A percentile compares a stretch with the other conserved stretches of the same genome.
Evolutionary conservation across 768 basidiomycete species (phyloP).

Genomic region (Galerina marginata): DNA sequence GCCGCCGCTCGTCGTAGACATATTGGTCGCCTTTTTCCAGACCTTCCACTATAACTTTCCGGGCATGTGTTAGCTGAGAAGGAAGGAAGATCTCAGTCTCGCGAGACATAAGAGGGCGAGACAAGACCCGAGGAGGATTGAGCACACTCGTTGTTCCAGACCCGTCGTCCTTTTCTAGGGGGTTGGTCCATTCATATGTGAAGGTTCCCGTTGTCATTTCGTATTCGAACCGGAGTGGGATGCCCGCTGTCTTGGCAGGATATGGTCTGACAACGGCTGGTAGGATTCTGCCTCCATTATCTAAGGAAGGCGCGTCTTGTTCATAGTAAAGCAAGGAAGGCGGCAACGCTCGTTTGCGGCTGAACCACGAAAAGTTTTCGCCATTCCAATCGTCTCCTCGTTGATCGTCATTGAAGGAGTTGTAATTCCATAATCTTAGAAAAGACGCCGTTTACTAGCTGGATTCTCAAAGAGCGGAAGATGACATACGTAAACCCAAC

Average conservation of each 20-base stretch:
- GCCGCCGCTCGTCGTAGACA: conserved; percentile 64
- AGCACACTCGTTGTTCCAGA: conserved; percentile 25
- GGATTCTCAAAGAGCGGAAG: neutral
- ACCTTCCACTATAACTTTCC: conserved; percentile 64
- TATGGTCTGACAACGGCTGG: conserved; percentile 87
- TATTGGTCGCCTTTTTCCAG: conserved; percentile 56
- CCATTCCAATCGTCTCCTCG: conserved; percentile 92
- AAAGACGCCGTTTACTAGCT: neutral
- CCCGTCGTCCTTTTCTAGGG: conserved; percentile 18
- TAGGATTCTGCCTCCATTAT: conserved; percentile 83
- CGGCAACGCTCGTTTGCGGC: conserved; percentile 60
- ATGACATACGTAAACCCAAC: conserved; percentile 84
- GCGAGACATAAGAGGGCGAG: conserved; percentile 47
- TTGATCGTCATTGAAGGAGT: conserved; percentile 81
- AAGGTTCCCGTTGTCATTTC: conserved; percentile 78
- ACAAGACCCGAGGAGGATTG: conserved; percentile 45
- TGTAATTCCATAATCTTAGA: conserved; percentile 91
- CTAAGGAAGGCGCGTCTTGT: conserved; percentile 71
- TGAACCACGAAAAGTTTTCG: conserved; percentile 98
- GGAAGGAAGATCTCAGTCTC: conserved; percentile 90
- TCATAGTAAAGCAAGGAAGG: conserved; percentile 58
- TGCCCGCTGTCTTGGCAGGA: conserved; percentile 87
- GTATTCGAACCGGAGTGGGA: conserved; percentile 76
- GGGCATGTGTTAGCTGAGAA: conserved; percentile 57
- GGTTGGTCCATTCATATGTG: conserved; percentile 66